Base-by-base conservation (phyloP, 495 filamentous ascomycete genomes). In the Penicillium cataractarum region DNA sequence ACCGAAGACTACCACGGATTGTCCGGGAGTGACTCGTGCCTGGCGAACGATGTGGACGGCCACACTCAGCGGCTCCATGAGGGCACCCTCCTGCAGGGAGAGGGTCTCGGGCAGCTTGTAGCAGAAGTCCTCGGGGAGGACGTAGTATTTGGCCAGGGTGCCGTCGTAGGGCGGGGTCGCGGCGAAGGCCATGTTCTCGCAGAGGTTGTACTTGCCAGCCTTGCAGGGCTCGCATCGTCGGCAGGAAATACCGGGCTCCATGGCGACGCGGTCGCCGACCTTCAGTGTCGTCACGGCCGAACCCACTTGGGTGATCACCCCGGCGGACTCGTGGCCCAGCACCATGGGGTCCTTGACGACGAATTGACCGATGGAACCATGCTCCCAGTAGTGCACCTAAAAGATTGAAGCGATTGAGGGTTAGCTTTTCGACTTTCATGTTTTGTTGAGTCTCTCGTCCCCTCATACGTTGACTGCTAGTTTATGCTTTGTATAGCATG, bases 261-360 rank as follows among this genome's bases (percentile, higher is more conserved):
- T 83, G 31, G 83, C 82, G 50, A 85, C 82, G 0, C 71, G 74
- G 60, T 84, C 77, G 46, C 80, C 81, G 10, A 78, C 75, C 63
- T 80, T 81, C 21, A 81, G 59, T 4, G 58, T 67, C 6, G 63
- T 76, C 49, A 82, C 79, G 17, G 73, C 76, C n/a, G 82, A 78
- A 37, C 92, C 92, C 56, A 91, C 83, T 31, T 83, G 69, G 64
- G 84, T 76, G 63, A 97, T 80, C 24, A 91, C 87, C 60, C 91
- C 92, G 61, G 90, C 84, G 13, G 91, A 95, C 76, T 97, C 92
- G 81, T 97, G 92, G 66, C 92, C 92, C n/a, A 96, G 86, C 4
- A 96, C 90, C 92, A 96, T 95, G 42, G 92, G 92, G 19, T 87
- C 84, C 67, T 89, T 89, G 64, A 96, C 84, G 58, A 93, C 81